Percentiles rank a stretch among this genome's conserved stretches.
Evolutionary conservation across 1,139 yeast genomes (phyloP).

Genomic region (Diutina neorugosa): DNA sequence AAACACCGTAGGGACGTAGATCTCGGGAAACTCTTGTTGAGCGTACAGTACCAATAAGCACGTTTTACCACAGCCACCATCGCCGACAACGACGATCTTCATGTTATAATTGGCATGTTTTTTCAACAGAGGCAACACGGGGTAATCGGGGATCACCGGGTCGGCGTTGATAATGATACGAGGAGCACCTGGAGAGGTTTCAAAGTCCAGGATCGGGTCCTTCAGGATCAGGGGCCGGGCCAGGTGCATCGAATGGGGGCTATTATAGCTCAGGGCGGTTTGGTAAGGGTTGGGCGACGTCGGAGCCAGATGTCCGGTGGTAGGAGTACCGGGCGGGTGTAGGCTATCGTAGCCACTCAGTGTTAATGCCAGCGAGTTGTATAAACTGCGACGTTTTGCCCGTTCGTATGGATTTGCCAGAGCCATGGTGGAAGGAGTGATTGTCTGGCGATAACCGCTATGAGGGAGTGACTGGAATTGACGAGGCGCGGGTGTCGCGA

Average conservation of each 20-base stretch:
- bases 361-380: neutral
- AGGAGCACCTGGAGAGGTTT: neutral
- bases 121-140: conserved; percentile 19
- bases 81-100: conserved; percentile 84
- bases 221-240: neutral
- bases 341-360: neutral
- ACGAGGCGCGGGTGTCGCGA: conserved; percentile 3
- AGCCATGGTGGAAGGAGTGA: neutral
- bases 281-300: neutral
- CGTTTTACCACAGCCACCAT: conserved; percentile 93
- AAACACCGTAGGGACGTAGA: conserved; percentile 82
- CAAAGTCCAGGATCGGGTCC: neutral
- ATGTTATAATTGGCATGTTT: conserved; percentile 29
- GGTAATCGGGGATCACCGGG: conserved; percentile 27
- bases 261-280: neutral
- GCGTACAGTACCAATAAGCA: conserved; percentile 75
- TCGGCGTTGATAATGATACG: conserved; percentile 23
- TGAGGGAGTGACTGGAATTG: neutral
- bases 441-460: neutral
- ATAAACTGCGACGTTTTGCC: conserved; percentile 1
- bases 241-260: neutral
- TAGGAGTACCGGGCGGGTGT: neutral
- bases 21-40: conserved; percentile 62
- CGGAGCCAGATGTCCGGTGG: neutral
- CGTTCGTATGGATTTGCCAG: conserved; percentile 1